These are phyloP conservation scores for Phlebiopsis flavidoalba DNA, from an alignment of 768 basidiomycete genomes.

Conservation along the genomic window DNA sequence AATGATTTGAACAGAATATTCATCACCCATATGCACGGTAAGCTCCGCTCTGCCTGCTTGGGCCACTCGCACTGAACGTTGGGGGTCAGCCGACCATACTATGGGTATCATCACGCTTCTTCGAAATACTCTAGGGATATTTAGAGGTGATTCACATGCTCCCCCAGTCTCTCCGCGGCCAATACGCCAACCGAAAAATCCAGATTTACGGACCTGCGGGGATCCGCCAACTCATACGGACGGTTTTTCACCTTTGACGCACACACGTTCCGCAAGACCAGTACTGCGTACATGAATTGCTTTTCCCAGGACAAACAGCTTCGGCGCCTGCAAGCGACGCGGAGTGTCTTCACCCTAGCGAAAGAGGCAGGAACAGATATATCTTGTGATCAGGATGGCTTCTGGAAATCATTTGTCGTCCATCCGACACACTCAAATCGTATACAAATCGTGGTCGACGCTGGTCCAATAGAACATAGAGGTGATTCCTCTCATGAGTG, in stretches of 20 bases:
- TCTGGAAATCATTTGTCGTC: conserved; percentile 56
- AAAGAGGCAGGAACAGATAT: conserved; percentile 62
- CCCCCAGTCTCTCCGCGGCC: background rate
- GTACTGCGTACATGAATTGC: conserved; percentile 77
- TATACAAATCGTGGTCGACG: conserved; percentile 48
- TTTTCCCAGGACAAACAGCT: conserved; percentile 46
- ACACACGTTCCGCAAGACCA: conserved; percentile 51
- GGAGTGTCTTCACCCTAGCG: conserved; percentile 54
- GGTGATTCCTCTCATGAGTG: conserved; percentile 32
- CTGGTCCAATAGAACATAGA: conserved; percentile 73
- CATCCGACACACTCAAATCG: conserved; percentile 12
- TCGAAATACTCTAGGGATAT: conserved; percentile 46
- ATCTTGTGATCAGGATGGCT: conserved; percentile 45
- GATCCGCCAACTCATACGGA: conserved; percentile 68
- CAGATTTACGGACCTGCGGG: conserved; percentile 81
- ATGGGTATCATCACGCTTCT: conserved; percentile 71
- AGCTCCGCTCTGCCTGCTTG: conserved; percentile 6
- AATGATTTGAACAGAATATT: conserved; percentile 63
- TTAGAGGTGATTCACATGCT: conserved; percentile 29
- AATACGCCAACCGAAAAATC: conserved; percentile 36
- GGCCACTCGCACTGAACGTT: background rate
- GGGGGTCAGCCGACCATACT: conserved; percentile 56
- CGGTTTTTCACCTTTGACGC: conserved; percentile 64
- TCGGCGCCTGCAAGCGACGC: conserved; percentile 42
- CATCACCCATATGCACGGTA: conserved; percentile 83